Conservation (phyloP, 2,329 filamentous ascomycete species). For the Emergomyces africanus region DNA sequence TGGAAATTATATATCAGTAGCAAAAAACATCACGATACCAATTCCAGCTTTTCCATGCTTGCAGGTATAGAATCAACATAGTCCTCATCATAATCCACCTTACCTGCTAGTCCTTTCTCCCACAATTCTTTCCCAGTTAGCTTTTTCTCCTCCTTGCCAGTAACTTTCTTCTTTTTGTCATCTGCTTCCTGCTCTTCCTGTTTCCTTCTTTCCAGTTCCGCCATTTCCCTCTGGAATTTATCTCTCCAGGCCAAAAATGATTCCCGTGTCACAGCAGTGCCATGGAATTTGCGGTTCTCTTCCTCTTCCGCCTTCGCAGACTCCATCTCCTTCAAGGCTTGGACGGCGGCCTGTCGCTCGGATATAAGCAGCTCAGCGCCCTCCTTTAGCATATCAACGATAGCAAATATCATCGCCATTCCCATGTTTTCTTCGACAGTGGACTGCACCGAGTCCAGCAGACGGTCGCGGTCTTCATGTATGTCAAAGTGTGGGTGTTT, state of each 20-base stretch:
- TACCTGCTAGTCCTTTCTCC: slow-evolving; percentile 58
- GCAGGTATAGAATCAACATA: slow-evolving; percentile 49
- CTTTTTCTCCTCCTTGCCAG: slow-evolving; percentile 52
- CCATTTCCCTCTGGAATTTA: slow-evolving; percentile 66
- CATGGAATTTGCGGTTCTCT: slow-evolving; percentile 95
- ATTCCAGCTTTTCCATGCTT: slow-evolving; percentile 58
- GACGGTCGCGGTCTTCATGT: slow-evolving; percentile 59
- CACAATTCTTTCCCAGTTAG: slow-evolving; percentile 65
- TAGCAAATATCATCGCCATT: slow-evolving; percentile 94
- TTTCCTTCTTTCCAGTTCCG: slow-evolving; percentile 52
- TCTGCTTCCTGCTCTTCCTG: slow-evolving; percentile 62
- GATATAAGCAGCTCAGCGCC: slow-evolving; percentile 72
- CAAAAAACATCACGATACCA: slow-evolving; percentile 39
- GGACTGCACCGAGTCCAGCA: slow-evolving; percentile 58
- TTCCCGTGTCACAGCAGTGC: slow-evolving; percentile 75
- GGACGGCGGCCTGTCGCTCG: slow-evolving; percentile 54
- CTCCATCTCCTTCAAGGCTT: slow-evolving; percentile 40
- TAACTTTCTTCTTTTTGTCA: slow-evolving; percentile 68
- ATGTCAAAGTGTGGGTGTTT: slow-evolving; percentile 66
- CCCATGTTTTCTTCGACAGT: slow-evolving; percentile 86
- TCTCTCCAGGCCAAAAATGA: slow-evolving; percentile 74
- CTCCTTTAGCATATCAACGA: slow-evolving; percentile 80
- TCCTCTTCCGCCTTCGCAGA: slow-evolving; percentile 59
- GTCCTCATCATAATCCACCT: slow-evolving; percentile 53
- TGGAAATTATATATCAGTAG: not conserved